phyloP scores from a whole-genome alignment of 2,329 filamentous ascomycete genomes.

The Diaporthe sp. region DNA sequence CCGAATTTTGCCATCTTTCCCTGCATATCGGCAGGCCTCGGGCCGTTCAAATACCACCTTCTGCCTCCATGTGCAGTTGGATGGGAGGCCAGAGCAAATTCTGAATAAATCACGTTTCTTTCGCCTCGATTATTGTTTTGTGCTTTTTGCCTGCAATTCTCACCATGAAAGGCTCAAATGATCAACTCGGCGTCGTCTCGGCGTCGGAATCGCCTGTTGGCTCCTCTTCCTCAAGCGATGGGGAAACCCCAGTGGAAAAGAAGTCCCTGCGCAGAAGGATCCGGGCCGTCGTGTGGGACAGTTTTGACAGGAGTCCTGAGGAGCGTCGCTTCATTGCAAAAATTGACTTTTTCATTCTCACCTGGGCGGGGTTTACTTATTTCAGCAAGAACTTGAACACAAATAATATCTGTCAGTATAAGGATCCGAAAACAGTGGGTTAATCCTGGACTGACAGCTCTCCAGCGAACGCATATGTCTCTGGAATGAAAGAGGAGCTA shows the following conservation, averaged over 20 bases:
- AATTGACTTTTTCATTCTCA: constrained; percentile 42
- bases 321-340: constrained; percentile 43
- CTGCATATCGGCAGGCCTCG: not conserved
- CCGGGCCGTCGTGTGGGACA: constrained; percentile 44
- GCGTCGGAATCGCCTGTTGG: not conserved
- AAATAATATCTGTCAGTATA: constrained; percentile 40
- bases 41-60: not conserved
- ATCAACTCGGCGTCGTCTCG: not conserved
- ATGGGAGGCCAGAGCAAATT: rapidly evolving
- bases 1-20: not conserved
- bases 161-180: constrained; percentile 21
- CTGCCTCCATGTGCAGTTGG: not conserved
- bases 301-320: constrained; percentile 36
- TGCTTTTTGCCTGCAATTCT: too few species aligned
- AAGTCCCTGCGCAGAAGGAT: constrained; percentile 42
- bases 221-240: not conserved
- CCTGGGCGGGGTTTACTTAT: constrained; percentile 48
- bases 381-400: constrained; percentile 47
- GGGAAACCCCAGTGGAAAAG: constrained; percentile 22
- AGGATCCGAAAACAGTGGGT: rapidly evolving
- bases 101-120: not conserved
- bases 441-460: not conserved
- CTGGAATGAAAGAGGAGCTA: constrained; percentile 43
- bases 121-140: not conserved
- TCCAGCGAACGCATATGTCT: constrained; percentile 42